Conservation (phyloP, 441 rosid genomes). For the Corymbia calophylla region DNA sequence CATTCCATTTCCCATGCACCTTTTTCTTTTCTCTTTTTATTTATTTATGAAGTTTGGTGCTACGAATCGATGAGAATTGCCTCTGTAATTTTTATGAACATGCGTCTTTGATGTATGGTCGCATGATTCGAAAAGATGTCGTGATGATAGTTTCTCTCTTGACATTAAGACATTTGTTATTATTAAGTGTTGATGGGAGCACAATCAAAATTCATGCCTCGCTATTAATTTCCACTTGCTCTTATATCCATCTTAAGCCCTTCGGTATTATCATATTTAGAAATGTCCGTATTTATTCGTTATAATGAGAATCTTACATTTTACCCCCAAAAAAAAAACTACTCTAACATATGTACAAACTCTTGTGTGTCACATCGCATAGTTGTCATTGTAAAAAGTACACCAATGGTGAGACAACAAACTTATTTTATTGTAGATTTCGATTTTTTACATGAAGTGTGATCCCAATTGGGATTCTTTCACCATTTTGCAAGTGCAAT, state of each 20-base stretch:
- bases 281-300: rapidly evolving
- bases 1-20: not conserved
- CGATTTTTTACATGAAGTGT: not conserved
- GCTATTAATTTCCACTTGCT: not conserved
- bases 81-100: not conserved
- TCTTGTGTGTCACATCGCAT: not conserved
- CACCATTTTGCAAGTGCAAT: rapidly evolving
- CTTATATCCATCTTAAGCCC: not conserved
- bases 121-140: rapidly evolving
- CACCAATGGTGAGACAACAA: not conserved
- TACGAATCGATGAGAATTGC: not conserved
- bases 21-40: not conserved
- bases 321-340: not conserved
- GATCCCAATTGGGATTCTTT: not conserved
- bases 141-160: too few species aligned
- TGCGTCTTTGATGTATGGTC: rapidly evolving
- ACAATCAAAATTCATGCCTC: too few species aligned
- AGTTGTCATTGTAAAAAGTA: not conserved
- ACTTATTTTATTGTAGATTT: rapidly evolving
- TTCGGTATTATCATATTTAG: rapidly evolving
- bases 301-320: rapidly evolving
- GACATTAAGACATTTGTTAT: too few species aligned
- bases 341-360: rapidly evolving
- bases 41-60: not conserved
- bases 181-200: too few species aligned